A percentile compares a stretch with the other conserved stretches of the same genome.
Evolutionary conservation across 768 basidiomycete genomes (phyloP).

Genomic region (Ramaria sp.): DNA sequence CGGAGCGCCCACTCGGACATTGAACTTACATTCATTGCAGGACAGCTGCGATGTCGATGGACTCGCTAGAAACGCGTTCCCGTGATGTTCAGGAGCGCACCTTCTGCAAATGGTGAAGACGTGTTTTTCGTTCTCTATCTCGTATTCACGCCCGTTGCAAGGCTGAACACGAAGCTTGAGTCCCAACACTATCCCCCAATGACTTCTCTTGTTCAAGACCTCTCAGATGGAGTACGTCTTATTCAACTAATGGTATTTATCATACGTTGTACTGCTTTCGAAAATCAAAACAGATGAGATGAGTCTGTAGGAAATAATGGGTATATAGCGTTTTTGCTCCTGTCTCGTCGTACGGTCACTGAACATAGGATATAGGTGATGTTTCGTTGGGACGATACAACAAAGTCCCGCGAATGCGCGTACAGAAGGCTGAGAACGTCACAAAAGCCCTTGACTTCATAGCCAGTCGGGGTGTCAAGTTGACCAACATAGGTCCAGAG

Average conservation of each 20-base stretch:
- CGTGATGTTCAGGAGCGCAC: slow-evolving; percentile 64
- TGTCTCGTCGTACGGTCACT: slow-evolving; percentile 6
- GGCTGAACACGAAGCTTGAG: slow-evolving; percentile 95
- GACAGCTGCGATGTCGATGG: slow-evolving; percentile 23
- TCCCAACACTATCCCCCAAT: slow-evolving; percentile 76
- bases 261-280: slow-evolving; percentile 5
- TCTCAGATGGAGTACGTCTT: slow-evolving; percentile 89
- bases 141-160: slow-evolving; percentile 21
- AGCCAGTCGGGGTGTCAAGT: slow-evolving; percentile 82
- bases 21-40: neutral
- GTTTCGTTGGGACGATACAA: slow-evolving; percentile 93
- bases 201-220: slow-evolving; percentile 79
- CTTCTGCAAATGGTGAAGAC: slow-evolving; percentile 81
- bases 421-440: slow-evolving; percentile 98
- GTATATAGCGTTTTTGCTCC: slow-evolving; percentile 26
- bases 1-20: neutral
- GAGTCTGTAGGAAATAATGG: slow-evolving; percentile 87
- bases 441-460: slow-evolving; percentile 96
- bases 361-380: slow-evolving; percentile 42
- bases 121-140: neutral
- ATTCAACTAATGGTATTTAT: slow-evolving; percentile 81
- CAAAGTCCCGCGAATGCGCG: slow-evolving; percentile 77
- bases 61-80: slow-evolving; percentile 53
- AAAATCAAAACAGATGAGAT: slow-evolving; percentile 1
- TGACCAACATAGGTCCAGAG: slow-evolving; percentile 97